phyloP scores from a whole-genome alignment of 1,139 yeast genomes.

The Meyerozyma elateridarum region DNA sequence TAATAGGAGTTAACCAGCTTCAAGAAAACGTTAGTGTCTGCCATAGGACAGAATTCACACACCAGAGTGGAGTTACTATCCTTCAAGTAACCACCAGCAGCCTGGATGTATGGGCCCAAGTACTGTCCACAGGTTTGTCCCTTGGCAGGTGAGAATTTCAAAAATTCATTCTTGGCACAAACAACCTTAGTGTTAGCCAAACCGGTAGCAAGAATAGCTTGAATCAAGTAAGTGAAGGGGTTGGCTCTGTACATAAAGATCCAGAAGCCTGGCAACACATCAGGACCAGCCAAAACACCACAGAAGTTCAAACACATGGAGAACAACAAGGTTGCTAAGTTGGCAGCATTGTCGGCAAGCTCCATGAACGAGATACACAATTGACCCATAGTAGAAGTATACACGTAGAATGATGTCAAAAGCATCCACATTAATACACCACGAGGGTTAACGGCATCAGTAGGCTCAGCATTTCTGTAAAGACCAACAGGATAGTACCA shows the following conservation, averaged over 20 bases:
- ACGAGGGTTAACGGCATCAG: conserved; percentile 7
- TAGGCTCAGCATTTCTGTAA: conserved; percentile 27
- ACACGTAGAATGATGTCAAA: conserved; percentile 8
- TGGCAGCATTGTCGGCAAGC: conserved; percentile 11
- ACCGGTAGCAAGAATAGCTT: conserved; percentile 42
- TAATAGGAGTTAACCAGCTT: conserved; percentile 13
- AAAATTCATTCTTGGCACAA: conserved; percentile 50
- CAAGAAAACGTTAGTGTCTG: conserved; percentile 19
- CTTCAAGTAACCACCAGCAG: conserved; percentile 22
- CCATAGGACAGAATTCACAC: conserved; percentile 20
- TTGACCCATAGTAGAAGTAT: conserved; percentile 10
- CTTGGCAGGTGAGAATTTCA: conserved; percentile 49
- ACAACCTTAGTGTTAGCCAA: conserved; percentile 42
- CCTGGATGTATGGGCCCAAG: conserved; percentile 10
- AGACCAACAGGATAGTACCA: conserved; percentile 42
- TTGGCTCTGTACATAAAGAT: conserved; percentile 13
- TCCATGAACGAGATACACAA: conserved; percentile 10
- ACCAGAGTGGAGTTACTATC: conserved; percentile 13
- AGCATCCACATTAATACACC: conserved; percentile 10
- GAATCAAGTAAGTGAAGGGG: conserved; percentile 11
- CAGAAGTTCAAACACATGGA: conserved; percentile 11
- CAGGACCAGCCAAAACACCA: conserved; percentile 9
- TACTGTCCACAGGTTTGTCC: conserved; percentile 27
- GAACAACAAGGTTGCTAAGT: conserved; percentile 9
- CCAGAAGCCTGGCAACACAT: conserved; percentile 11